These are phyloP conservation scores for Triangularia verruculosa DNA, from an alignment of 2,329 filamentous ascomycete species.

Conservation along the genomic window DNA sequence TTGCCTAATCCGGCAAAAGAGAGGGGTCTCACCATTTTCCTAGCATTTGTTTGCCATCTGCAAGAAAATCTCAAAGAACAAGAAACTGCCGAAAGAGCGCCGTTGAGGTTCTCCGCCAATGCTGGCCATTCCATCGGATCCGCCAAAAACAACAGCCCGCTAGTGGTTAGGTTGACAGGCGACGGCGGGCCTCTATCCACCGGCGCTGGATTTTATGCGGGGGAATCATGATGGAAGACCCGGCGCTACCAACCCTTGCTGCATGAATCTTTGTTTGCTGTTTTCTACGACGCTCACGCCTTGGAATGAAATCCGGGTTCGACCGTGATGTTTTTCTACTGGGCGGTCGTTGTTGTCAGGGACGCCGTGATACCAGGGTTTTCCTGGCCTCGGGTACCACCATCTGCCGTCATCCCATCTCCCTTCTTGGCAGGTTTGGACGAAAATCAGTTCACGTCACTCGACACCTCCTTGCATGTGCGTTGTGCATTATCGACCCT, in stretches of 20 bases:
- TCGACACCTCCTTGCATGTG: not conserved
- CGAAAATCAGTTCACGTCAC: conserved; percentile 5
- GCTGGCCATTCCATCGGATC: not conserved
- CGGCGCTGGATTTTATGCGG: not conserved
- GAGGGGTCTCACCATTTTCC: not conserved
- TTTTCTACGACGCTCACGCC: not conserved
- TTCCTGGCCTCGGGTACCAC: not conserved
- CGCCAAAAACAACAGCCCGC: conserved; percentile 5
- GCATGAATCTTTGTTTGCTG: conserved; percentile 7
- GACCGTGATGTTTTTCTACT: not conserved
- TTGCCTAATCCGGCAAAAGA: not conserved
- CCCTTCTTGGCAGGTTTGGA: not conserved
- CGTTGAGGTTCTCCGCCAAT: not conserved
- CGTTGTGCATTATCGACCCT: not conserved
- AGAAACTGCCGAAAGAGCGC: not conserved
- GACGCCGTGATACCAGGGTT: not conserved
- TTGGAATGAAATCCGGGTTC: not conserved
- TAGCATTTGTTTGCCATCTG: not conserved
- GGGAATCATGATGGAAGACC: not conserved
- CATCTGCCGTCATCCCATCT: conserved; percentile 2
- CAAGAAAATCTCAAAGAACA: not conserved
- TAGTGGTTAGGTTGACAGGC: not conserved
- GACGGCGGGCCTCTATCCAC: not conserved
- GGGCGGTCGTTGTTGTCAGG: not conserved
- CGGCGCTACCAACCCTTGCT: not conserved